These are phyloP conservation scores for Aspergillus sp. DNA, from an alignment of 2,329 filamentous ascomycete species.

Conservation along the genomic window DNA sequence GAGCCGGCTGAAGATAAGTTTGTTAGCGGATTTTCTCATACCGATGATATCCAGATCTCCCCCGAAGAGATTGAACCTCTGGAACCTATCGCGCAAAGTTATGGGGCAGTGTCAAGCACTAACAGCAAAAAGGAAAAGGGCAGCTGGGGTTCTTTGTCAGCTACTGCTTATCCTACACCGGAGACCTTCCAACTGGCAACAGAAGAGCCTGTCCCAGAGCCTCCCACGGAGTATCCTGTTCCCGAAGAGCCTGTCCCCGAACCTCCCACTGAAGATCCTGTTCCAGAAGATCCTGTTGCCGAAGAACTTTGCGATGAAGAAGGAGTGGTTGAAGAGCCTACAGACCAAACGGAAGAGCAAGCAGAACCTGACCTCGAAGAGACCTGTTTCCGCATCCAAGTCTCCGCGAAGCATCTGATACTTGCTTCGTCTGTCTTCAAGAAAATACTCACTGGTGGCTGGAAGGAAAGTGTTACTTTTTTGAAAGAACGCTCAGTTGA, in stretches of 20 bases:
- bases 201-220: neutral
- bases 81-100: neutral
- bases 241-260: neutral
- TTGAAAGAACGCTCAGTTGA: constrained; percentile 17
- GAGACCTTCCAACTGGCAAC: neutral
- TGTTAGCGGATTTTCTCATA: neutral
- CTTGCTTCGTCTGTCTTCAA: constrained; percentile 23
- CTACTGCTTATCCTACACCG: neutral
- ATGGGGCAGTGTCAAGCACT: neutral
- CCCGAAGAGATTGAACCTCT: neutral
- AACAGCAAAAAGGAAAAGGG: neutral
- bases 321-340: neutral
- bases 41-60: neutral
- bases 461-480: constrained; percentile 20
- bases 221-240: neutral
- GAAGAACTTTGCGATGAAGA: neutral
- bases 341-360: neutral
- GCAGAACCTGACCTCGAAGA: neutral
- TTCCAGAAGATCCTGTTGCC: neutral
- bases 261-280: no score
- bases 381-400: constrained; percentile 15
- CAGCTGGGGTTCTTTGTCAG: neutral
- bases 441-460: constrained; percentile 15
- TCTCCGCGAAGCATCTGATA: constrained; percentile 25
- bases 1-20: neutral